A percentile compares a stretch with the other conserved stretches of the same genome.
These are phyloP conservation scores for Stachybotrys chartarum DNA, from an alignment of 2,329 filamentous ascomycete genomes.

Conservation along the genomic window DNA sequence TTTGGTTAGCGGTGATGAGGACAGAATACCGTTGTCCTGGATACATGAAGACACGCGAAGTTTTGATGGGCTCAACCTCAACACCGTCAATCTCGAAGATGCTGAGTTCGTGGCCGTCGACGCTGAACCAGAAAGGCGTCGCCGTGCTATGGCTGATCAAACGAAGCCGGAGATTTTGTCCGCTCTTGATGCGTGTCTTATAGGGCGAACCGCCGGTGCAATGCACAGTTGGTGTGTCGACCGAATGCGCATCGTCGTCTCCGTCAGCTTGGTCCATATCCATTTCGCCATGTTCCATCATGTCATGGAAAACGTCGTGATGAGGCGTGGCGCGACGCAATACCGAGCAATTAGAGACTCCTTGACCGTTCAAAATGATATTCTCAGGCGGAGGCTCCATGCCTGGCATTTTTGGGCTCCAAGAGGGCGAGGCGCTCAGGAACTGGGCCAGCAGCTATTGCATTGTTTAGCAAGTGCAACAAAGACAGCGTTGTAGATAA, in stretches of 20 bases:
- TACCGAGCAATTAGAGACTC: conserved; percentile 23
- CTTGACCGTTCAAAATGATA: conserved; percentile 30
- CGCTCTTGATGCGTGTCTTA: conserved; percentile 19
- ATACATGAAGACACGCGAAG: conserved; percentile 36
- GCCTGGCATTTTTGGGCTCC: conserved; percentile 23
- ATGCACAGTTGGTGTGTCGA: neutral
- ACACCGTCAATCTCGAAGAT: conserved; percentile 41
- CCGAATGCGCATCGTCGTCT: neutral
- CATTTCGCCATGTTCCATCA: neutral
- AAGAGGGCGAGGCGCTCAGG: conserved; percentile 20
- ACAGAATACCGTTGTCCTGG: conserved; percentile 42
- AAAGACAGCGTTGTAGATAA: neutral
- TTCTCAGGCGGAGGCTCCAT: conserved; percentile 33
- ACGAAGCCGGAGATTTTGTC: conserved; percentile 22
- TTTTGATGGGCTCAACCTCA: conserved; percentile 36
- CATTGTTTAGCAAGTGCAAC: neutral
- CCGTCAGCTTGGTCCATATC: neutral
- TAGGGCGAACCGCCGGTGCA: conserved; percentile 20
- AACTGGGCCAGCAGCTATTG: conserved; percentile 21
- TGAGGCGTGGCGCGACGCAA: too few relatives aligned
- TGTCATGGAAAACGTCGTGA: too few relatives aligned
- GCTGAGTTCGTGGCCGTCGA: conserved; percentile 31
- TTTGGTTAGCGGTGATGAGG: conserved; percentile 35
- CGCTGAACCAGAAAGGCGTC: conserved; percentile 31
- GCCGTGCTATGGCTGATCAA: conserved; percentile 33